Base-by-base conservation (phyloP, 345 rosid species). In the Lepidium didymum region DNA sequence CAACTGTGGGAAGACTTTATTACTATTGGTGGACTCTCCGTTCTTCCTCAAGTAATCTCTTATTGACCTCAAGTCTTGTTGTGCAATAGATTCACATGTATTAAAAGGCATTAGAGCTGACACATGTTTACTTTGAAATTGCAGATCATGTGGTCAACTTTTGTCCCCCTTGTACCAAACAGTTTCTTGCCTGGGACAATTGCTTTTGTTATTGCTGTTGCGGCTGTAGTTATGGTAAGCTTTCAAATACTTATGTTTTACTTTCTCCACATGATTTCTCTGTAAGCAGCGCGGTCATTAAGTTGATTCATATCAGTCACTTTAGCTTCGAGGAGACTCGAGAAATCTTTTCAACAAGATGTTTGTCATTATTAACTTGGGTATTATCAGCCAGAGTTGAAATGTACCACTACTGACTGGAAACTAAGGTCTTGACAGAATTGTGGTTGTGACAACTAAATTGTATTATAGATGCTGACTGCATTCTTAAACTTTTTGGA, bases 91-190 rank as follows among this genome's bases (percentile, higher is more conserved):
- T 65, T 57, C 14, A 57, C 33, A 25, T 63, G 21, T 56, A 31
- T 16, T n/a, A 7, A 7, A 34, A 34, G 64, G 25, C n/a, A 36
- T 29, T 9, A 56, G 58, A 45, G 43, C 8, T 15, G 31, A 8
- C 46, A 23, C 44, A 10, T 58, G 38, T 57, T 1, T 27, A 23
- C 49, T 45, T 54, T 45, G 43, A 64, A 41, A 61, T 16, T 44
- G 49, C 86, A 92, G 96, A 83, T 90, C 58, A 88, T 90, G 87
- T 92, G 98, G 98, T 88, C 93, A 33, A 92, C 97, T 47, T 92
- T 90, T 79, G 90, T 90, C 9, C 93, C 97, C 13, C 79, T 73
- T 76, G 58, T 92, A 64, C 97, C 97, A 19, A 73, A 70, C 45
- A 81, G 85, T 71, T 79, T 82, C 66, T 59, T 86, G 81, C 98